Conservation (phyloP, 1,284 basidiomycete genomes). For the Ceratobasidium sp. region DNA sequence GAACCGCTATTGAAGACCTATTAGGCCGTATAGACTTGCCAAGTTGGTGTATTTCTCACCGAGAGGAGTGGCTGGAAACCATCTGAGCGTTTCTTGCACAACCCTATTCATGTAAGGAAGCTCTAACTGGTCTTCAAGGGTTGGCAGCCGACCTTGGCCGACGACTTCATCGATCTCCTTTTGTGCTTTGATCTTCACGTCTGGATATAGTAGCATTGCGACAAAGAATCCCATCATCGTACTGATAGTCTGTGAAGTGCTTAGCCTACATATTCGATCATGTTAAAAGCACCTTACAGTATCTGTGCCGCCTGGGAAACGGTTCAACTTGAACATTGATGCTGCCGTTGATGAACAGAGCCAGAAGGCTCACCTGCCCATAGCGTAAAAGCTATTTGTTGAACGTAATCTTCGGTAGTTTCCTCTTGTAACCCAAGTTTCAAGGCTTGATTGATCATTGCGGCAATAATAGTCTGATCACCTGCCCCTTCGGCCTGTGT, state of each 20-base stretch:
- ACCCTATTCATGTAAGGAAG: slow-evolving; percentile 53
- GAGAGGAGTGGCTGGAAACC: slow-evolving; percentile 15
- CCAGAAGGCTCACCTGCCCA: background rate
- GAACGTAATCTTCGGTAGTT: background rate
- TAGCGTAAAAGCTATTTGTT: background rate
- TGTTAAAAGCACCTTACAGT: background rate
- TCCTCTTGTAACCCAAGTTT: background rate
- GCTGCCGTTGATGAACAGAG: background rate
- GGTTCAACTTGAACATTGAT: background rate
- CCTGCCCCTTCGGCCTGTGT: slow-evolving; percentile 3
- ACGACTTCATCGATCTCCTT: slow-evolving; percentile 56
- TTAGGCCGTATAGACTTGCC: background rate
- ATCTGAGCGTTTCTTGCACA: slow-evolving; percentile 36
- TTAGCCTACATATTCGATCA: background rate
- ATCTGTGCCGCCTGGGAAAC: slow-evolving; percentile 12
- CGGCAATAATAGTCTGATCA: slow-evolving; percentile 4
- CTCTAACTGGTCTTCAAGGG: slow-evolving; percentile 51
- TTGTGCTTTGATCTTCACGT: slow-evolving; percentile 54
- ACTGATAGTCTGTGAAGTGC: background rate
- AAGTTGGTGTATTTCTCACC: slow-evolving; percentile 1
- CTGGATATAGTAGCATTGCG: slow-evolving; percentile 54
- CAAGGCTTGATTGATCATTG: background rate
- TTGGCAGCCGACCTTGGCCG: slow-evolving; percentile 54
- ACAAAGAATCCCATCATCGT: slow-evolving; percentile 44
- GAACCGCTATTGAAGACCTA: background rate